These are phyloP conservation scores for Aspergillus saccharolyticus DNA, from an alignment of 495 filamentous ascomycete genomes.

Conservation along the genomic window DNA sequence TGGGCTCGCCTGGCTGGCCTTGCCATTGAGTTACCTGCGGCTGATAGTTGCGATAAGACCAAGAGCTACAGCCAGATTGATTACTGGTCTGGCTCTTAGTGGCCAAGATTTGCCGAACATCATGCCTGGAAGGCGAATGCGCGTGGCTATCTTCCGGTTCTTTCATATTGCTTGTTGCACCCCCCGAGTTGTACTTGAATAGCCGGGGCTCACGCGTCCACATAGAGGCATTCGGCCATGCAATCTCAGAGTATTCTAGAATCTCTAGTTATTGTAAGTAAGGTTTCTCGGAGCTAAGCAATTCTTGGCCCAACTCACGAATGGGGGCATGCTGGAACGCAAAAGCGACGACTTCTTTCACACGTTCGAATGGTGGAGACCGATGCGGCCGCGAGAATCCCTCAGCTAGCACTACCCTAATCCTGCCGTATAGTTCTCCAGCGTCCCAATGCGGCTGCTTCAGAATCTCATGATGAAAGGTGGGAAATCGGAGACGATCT, in stretches of 20 bases:
- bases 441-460: constrained; percentile 69
- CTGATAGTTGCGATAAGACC: constrained; percentile 22
- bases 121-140: constrained; percentile 45
- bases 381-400: constrained; percentile 51
- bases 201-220: constrained; percentile 50
- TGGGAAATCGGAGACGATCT: constrained; percentile 64
- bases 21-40: constrained; percentile 18
- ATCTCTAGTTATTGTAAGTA: constrained; percentile 49
- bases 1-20: constrained; percentile 15
- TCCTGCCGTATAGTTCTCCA: constrained; percentile 62
- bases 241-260: constrained; percentile 70
- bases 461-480: constrained; percentile 67
- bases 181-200: constrained; percentile 31
- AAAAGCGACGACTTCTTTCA: constrained; percentile 71
- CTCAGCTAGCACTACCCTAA: constrained; percentile 75
- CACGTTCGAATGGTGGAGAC: constrained; percentile 57
- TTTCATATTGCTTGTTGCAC: constrained; percentile 19
- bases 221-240: constrained; percentile 76
- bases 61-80: constrained; percentile 20
- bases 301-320: constrained; percentile 41
- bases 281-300: background rate
- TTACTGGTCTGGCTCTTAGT: constrained; percentile 19
- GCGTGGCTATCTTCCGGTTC: constrained; percentile 40
- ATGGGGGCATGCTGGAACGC: constrained; percentile 84
- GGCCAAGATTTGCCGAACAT: constrained; percentile 12